Conservation (phyloP, 352 stramenopile species). For the Aphanomyces invadans region DNA sequence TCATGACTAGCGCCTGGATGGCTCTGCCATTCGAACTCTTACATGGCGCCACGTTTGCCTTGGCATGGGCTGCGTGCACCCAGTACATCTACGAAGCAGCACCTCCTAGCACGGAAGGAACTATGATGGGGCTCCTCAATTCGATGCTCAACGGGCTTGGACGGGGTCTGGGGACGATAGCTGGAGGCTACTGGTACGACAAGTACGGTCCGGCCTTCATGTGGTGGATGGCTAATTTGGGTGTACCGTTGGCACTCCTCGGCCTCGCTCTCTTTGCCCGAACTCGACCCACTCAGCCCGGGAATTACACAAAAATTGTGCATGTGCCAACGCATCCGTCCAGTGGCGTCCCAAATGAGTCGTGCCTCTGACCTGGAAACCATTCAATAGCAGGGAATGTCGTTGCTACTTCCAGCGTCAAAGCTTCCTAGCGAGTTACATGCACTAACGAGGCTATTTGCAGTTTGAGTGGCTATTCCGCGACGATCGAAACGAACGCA, state of each 20-base stretch:
- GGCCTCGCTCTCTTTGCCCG: constrained; percentile 29
- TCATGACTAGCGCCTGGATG: constrained; percentile 54
- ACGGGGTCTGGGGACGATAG: constrained; percentile 47
- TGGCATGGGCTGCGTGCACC: constrained; percentile 66
- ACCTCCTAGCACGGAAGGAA: constrained; percentile 50
- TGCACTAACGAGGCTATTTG: too few relatives aligned
- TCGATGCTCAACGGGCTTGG: constrained; percentile 62
- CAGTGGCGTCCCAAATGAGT: too few relatives aligned
- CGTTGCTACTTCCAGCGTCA: too few relatives aligned
- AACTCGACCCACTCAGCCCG: background rate
- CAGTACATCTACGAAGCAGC: constrained; percentile 70
- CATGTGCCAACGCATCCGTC: background rate
- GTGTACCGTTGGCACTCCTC: constrained; percentile 22
- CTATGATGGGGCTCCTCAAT: constrained; percentile 60
- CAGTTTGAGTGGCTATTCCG: too few relatives aligned
- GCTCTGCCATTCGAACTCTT: constrained; percentile 54
- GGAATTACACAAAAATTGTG: background rate
- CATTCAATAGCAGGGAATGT: too few relatives aligned
- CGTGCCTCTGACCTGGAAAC: too few relatives aligned
- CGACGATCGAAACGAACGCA: too few relatives aligned
- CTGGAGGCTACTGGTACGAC: constrained; percentile 67
- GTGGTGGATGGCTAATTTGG: constrained; percentile 34
- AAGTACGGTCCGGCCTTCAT: constrained; percentile 45
- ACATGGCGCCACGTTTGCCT: constrained; percentile 60
- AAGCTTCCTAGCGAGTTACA: too few relatives aligned